Conservation (phyloP, 2,329 filamentous ascomycete genomes). For the Scedosporium aurantiacum region DNA sequence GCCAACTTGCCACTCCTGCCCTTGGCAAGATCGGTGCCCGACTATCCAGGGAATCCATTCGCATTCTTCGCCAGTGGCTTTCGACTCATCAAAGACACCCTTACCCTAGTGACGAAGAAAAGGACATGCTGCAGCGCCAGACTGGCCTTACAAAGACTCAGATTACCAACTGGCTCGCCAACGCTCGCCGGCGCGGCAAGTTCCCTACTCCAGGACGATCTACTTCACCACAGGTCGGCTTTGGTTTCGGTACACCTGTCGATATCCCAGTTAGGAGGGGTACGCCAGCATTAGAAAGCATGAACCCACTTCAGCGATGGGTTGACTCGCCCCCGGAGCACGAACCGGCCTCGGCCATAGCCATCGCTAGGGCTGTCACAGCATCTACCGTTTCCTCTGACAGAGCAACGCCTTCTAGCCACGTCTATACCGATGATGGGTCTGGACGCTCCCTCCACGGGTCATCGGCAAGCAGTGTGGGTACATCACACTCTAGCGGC, state of each 20-base stretch:
- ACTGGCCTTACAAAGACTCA: slow-evolving; percentile 76
- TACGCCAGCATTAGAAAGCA: slow-evolving; percentile 40
- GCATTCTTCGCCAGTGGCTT: slow-evolving; percentile 76
- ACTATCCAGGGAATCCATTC: slow-evolving; percentile 71
- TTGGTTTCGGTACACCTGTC: slow-evolving; percentile 47
- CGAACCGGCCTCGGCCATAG: slow-evolving; percentile 48
- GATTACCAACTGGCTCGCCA: slow-evolving; percentile 87
- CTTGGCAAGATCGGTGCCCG: slow-evolving; percentile 54
- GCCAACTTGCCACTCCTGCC: slow-evolving; percentile 8
- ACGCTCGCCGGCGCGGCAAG: slow-evolving; percentile 75
- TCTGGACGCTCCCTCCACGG: slow-evolving; percentile 46
- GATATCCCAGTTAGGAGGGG: slow-evolving; percentile 58
- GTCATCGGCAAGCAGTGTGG: slow-evolving; percentile 49
- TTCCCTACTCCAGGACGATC: slow-evolving; percentile 51
- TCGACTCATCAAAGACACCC: slow-evolving; percentile 69
- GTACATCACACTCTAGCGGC: slow-evolving; percentile 49
- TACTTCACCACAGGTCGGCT: slow-evolving; percentile 48
- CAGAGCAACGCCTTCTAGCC: slow-evolving; percentile 45
- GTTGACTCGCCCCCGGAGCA: slow-evolving; percentile 47
- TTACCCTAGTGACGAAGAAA: slow-evolving; percentile 81
- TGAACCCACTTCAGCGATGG: slow-evolving; percentile 50
- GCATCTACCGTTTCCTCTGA: slow-evolving; percentile 43
- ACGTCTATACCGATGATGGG: slow-evolving; percentile 50
- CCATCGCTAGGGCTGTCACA: slow-evolving; percentile 46
- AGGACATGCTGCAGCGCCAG: slow-evolving; percentile 63